A percentile compares a stretch with the other conserved stretches of the same genome.
Conservation (phyloP, 202 grass and related monocot genomes). For the Zizania palustris region DNA sequence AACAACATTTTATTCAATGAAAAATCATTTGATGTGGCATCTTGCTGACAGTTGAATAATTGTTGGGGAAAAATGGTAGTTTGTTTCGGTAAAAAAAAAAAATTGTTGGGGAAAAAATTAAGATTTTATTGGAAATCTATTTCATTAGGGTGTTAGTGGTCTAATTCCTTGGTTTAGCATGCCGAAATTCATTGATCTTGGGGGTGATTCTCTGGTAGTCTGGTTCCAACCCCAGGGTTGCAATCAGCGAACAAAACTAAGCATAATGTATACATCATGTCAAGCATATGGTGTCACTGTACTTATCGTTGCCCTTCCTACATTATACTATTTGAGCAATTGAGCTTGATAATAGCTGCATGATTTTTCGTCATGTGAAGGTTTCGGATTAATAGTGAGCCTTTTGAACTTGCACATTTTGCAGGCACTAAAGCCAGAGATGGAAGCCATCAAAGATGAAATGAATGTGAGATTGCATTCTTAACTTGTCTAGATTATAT, state of each 20-base stretch:
- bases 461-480: slow-evolving; percentile 63
- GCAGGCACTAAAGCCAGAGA: slow-evolving; percentile 71
- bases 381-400: slow-evolving; percentile 19
- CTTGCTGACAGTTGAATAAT: background rate
- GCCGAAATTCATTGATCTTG: background rate
- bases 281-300: slow-evolving; percentile 23
- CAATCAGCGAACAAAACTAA: slow-evolving; percentile 19
- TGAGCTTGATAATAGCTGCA: slow-evolving; percentile 9
- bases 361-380: background rate
- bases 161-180: slow-evolving; percentile 9
- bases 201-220: background rate
- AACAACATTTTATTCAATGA: background rate
- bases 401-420: slow-evolving; percentile 36
- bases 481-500: slow-evolving; percentile 28
- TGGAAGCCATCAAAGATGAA: slow-evolving; percentile 65
- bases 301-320: slow-evolving; percentile 19
- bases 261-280: slow-evolving; percentile 5
- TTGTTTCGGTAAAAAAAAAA: too few species aligned
- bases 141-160: background rate
- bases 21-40: background rate
- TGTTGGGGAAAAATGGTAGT: background rate
- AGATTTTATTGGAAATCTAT: background rate
- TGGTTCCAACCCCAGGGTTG: background rate
- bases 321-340: background rate
- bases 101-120: background rate